Evolutionary conservation across 345 rosid species (phyloP).

Genomic region (Boechera divaricarpa): DNA sequence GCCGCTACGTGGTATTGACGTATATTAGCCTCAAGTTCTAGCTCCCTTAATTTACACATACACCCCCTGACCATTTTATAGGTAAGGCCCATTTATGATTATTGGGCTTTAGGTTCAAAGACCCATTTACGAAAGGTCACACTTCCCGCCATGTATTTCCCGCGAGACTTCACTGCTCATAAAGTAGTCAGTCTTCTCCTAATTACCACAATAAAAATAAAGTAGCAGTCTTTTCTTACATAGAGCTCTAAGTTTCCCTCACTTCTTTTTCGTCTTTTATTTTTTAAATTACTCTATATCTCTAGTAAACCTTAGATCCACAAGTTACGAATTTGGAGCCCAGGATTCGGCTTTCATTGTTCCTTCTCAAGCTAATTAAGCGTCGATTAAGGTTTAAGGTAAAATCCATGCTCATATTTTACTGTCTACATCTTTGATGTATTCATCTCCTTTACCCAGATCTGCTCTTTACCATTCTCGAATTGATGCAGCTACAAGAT

Average conservation of each 20-base stretch:
- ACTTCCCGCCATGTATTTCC: conserved; percentile 38
- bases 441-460: background rate
- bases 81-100: conserved; percentile 1
- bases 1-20: conserved; percentile 20
- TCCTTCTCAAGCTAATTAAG: conserved; percentile 1
- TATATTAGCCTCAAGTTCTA: conserved; percentile 24
- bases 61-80: background rate
- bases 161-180: conserved; percentile 22
- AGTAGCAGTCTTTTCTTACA: too few relatives aligned
- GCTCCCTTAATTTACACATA: background rate
- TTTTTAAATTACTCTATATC: conserved; percentile 7
- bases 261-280: background rate
- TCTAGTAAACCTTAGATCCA: conserved; percentile 24
- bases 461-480: background rate
- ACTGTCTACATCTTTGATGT: background rate
- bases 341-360: conserved; percentile 2
- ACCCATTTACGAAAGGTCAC: conserved; percentile 23
- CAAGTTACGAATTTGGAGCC: background rate
- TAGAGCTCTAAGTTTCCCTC: background rate
- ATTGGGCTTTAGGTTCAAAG: conserved; percentile 1
- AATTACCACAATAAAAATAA: too few relatives aligned
- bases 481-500: background rate
- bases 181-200: conserved; percentile 9
- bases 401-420: background rate
- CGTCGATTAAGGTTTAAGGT: conserved; percentile 18